A percentile compares a stretch with the other conserved stretches of the same genome.
These are phyloP conservation scores for Backusella psychrophila DNA, from an alignment of 192 early-diverging fungal species.

Conservation along the genomic window DNA sequence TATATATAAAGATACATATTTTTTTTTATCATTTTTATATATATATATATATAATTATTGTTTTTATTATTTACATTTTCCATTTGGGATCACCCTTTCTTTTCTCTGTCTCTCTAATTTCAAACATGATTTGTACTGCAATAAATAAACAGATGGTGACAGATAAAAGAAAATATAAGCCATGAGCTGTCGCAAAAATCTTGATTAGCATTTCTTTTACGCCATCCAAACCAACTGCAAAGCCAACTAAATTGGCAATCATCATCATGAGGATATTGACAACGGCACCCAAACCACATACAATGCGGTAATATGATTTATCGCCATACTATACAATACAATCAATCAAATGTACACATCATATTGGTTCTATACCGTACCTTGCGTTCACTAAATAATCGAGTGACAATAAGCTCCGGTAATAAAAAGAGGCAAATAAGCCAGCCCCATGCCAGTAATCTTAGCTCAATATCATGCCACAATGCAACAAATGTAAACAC, in stretches of 20 bases:
- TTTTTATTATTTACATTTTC: constrained; percentile 24
- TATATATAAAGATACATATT: neutral
- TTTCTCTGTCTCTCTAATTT: constrained; percentile 73
- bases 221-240: constrained; percentile 86
- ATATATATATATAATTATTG: no score
- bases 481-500: constrained; percentile 97
- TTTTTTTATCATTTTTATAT: constrained; percentile 5
- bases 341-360: no score
- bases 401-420: constrained; percentile 74
- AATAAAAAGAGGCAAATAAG: constrained; percentile 82
- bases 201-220: constrained; percentile 68
- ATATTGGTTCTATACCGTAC: constrained; percentile 17
- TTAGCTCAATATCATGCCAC: constrained; percentile 93
- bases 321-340: constrained; percentile 43
- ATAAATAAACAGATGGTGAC: constrained; percentile 57
- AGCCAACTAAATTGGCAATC: constrained; percentile 95
- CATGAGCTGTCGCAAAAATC: constrained; percentile 56
- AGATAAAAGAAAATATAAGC: constrained; percentile 47
- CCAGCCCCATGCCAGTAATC: constrained; percentile 90
- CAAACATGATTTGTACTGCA: constrained; percentile 78
- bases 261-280: constrained; percentile 94
- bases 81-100: constrained; percentile 42
- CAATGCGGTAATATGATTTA: constrained; percentile 64
- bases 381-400: constrained; percentile 50
- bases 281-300: constrained; percentile 80